Conservation (phyloP, 305 asterid species). For the Fraxinus nigra region DNA sequence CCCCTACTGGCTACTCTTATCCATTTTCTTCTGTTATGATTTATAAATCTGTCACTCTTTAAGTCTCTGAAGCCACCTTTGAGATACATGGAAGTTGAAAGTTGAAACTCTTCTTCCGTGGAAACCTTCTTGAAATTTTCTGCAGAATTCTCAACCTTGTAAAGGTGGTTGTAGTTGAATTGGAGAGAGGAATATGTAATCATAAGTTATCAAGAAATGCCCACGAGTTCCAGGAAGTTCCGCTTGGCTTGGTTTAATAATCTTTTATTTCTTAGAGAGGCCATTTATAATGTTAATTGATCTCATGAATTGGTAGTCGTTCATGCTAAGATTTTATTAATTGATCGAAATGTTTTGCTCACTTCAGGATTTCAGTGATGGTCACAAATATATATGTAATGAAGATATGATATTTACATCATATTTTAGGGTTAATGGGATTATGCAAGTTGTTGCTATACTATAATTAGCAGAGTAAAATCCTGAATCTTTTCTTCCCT, state of each 20-base stretch:
- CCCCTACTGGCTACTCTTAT: background rate
- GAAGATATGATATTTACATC: background rate
- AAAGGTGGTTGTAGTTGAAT: background rate
- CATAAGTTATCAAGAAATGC: background rate
- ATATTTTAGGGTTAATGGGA: background rate
- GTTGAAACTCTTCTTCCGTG: background rate
- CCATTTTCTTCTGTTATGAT: background rate
- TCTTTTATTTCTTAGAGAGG: background rate
- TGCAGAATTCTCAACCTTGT: background rate
- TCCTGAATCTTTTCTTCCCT: conserved; percentile 1
- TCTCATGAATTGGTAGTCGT: background rate
- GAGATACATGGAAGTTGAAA: background rate
- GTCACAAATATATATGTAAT: background rate
- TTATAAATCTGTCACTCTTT: background rate
- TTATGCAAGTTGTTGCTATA: background rate
- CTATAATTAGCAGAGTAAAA: background rate
- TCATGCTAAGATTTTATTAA: background rate
- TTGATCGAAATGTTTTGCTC: background rate
- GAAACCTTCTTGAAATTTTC: background rate
- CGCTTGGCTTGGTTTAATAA: background rate
- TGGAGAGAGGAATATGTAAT: background rate
- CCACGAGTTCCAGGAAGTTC: background rate
- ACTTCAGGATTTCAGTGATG: background rate
- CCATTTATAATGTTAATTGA: background rate
- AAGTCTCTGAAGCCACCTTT: background rate